Percentiles rank a stretch among this genome's conserved stretches.
phyloP scores from a whole-genome alignment of 2,329 filamentous ascomycete genomes.

The Ophiostoma pallidulum region DNA sequence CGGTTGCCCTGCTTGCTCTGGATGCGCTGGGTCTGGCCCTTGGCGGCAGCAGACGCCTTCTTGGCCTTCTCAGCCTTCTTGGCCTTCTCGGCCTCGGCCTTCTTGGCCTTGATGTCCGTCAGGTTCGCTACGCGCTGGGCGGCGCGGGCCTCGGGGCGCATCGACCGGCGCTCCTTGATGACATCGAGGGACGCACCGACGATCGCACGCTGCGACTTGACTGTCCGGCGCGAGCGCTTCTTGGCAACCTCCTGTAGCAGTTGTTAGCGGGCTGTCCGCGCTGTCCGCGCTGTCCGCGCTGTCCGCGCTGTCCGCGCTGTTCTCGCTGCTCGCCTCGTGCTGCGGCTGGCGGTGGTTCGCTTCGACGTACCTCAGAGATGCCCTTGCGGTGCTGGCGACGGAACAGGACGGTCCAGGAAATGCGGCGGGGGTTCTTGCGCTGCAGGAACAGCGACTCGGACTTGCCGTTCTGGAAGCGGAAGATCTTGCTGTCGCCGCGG shows the following conservation, averaged over 20 bases:
- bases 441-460: slow-evolving; percentile 99
- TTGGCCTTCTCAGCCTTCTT: slow-evolving; percentile 99
- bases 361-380: slow-evolving; percentile 88
- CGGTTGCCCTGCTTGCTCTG: slow-evolving; percentile 96
- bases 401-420: slow-evolving; percentile 97
- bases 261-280: slow-evolving; percentile 13
- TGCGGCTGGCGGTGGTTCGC: too few relatives aligned
- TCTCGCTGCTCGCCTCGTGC: too few relatives aligned
- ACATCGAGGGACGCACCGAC: slow-evolving; percentile 98
- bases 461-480: slow-evolving; percentile 99
- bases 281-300: too few relatives aligned
- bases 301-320: too few relatives aligned
- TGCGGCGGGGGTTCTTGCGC: slow-evolving; percentile 99
- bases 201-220: slow-evolving; percentile 98
- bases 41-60: slow-evolving; percentile 61
- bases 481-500: slow-evolving; percentile 99
- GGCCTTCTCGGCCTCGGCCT: slow-evolving; percentile 70
- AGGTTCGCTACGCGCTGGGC: slow-evolving; percentile 85
- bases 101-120: slow-evolving; percentile 99
- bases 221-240: slow-evolving; percentile 95
- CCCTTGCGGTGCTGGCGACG: slow-evolving; percentile 99
- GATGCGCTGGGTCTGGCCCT: slow-evolving; percentile 72
- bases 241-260: slow-evolving; percentile 87
- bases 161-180: slow-evolving; percentile 96
- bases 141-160: slow-evolving; percentile 90